Evolutionary conservation across 305 asterid genomes (phyloP).

Genomic region (Fraxinus floribunda): DNA sequence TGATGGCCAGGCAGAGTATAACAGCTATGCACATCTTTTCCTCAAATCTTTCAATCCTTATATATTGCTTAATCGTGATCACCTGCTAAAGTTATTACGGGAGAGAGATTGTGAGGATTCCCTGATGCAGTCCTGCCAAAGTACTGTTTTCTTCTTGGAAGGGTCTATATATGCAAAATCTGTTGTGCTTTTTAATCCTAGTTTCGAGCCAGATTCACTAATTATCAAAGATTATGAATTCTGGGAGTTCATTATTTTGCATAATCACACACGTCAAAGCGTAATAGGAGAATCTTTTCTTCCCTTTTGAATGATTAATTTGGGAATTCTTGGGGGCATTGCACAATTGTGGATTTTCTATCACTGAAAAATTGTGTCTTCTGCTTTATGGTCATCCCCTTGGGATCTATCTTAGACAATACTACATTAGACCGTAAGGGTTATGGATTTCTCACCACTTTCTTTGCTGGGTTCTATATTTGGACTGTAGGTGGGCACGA

Average conservation of each 20-base stretch:
- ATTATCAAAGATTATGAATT: not conserved
- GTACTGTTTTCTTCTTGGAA: not conserved
- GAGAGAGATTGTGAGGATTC: not conserved
- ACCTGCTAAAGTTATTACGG: conserved; percentile 13
- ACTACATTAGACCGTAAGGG: not conserved
- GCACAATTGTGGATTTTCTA: not conserved
- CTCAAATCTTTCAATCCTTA: not conserved
- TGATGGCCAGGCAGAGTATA: conserved; percentile 11
- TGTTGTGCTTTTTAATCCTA: not conserved
- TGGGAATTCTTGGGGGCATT: not conserved
- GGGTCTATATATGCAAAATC: not conserved
- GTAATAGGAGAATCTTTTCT: not conserved
- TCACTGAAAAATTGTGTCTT: not conserved
- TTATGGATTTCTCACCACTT: not conserved
- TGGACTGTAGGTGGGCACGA: not conserved
- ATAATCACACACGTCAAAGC: not conserved
- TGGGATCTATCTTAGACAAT: not conserved
- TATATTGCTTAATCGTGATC: not conserved
- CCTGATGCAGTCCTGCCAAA: not conserved
- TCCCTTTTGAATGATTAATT: not conserved
- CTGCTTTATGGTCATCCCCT: not conserved
- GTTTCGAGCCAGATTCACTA: not conserved
- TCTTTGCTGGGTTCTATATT: not conserved
- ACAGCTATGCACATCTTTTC: conserved; percentile 10
- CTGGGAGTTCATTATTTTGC: not conserved